These are phyloP conservation scores for Sanguinoderma infundibulare DNA, from an alignment of 1,284 basidiomycete genomes.

Conservation along the genomic window DNA sequence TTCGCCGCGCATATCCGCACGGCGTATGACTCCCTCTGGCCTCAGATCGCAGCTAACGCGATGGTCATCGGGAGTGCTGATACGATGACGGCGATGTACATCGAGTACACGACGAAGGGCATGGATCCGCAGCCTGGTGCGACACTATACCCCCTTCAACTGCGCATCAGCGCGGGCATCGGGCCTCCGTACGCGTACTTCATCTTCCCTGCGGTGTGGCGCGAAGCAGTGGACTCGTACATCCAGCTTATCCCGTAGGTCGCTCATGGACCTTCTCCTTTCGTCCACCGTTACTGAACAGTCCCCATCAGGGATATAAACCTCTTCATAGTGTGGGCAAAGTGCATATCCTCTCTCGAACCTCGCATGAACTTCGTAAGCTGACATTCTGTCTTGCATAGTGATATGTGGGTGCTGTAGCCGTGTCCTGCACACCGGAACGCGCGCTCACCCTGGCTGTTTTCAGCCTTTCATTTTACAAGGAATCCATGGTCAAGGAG, in stretches of 20 bases:
- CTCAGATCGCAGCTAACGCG: conserved; percentile 13
- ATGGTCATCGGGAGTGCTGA: conserved; percentile 17
- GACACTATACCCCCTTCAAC: conserved; percentile 15
- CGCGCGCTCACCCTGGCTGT: neutral
- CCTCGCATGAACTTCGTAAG: neutral
- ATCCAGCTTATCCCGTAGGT: conserved; percentile 19
- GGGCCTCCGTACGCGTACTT: conserved; percentile 16
- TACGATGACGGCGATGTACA: conserved; percentile 13
- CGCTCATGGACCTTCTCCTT: neutral
- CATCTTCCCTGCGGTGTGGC: conserved; percentile 13
- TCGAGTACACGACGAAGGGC: conserved; percentile 13
- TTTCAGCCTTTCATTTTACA: conserved; percentile 22
- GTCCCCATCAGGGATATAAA: conserved; percentile 1
- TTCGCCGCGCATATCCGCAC: conserved; percentile 7
- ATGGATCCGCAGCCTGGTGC: conserved; percentile 10
- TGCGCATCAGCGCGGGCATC: conserved; percentile 13
- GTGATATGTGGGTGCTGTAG: conserved; percentile 7
- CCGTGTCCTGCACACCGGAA: no score
- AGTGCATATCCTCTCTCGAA: conserved; percentile 3
- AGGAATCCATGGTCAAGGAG: conserved; percentile 8
- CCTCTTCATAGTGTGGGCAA: conserved; percentile 11
- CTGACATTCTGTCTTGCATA: neutral
- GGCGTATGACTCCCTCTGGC: conserved; percentile 13
- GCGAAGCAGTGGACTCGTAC: conserved; percentile 11
- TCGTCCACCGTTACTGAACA: neutral